Evolutionary conservation across 169 alveolate species (phyloP).

Genomic region (Cryptosporidium sp.): DNA sequence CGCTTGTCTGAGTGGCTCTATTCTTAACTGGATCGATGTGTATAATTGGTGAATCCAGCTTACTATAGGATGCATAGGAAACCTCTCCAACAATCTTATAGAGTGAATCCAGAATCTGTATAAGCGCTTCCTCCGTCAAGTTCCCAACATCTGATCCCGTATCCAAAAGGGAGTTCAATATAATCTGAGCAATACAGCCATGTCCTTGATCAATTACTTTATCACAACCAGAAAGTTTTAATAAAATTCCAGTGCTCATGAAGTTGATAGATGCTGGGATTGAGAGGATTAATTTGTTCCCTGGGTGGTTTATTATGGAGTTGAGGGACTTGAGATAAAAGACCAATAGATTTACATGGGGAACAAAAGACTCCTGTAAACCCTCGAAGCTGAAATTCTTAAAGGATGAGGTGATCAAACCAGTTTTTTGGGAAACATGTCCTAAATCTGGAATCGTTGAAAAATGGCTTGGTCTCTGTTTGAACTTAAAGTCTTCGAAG

Average conservation of each 20-base stretch:
- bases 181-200: neutral
- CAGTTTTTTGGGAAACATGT: slow-evolving; percentile 12
- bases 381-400: neutral
- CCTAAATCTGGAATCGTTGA: slow-evolving; percentile 25
- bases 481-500: neutral
- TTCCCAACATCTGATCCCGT: slow-evolving; percentile 1
- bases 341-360: neutral
- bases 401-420: neutral
- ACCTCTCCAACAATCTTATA: neutral
- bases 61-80: neutral
- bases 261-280: slow-evolving; percentile 46
- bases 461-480: slow-evolving; percentile 6
- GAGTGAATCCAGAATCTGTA: neutral
- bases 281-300: neutral
- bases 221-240: neutral
- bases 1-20: neutral
- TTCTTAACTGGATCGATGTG: neutral
- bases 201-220: neutral
- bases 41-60: slow-evolving; percentile 3
- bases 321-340: slow-evolving; percentile 2
- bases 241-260: neutral
- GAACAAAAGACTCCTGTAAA: neutral
- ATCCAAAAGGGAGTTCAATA: slow-evolving; percentile 11
- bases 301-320: slow-evolving; percentile 2
- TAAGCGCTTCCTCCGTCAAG: neutral